Evolutionary conservation across 805 yeast species (phyloP).

Genomic region (Wickerhamomyces subpelliculosus): DNA sequence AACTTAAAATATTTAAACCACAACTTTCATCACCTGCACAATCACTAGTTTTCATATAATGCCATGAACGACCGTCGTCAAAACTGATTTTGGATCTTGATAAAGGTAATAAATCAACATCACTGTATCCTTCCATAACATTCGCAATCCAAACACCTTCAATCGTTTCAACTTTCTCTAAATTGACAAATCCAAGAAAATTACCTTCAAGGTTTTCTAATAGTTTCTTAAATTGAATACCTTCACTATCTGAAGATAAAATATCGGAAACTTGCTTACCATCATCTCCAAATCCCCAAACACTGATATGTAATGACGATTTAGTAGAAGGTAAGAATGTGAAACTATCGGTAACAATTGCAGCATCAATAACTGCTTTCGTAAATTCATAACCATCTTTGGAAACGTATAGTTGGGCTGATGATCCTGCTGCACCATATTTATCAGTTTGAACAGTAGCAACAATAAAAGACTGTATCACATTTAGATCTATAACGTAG

Average conservation of each 20-base stretch:
- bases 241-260: slow-evolving; percentile 40
- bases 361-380: slow-evolving; percentile 25
- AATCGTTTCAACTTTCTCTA: slow-evolving; percentile 38
- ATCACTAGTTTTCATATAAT: slow-evolving; percentile 19
- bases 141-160: slow-evolving; percentile 64
- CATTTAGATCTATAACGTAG: slow-evolving; percentile 24
- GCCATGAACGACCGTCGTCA: slow-evolving; percentile 35
- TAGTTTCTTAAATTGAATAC: slow-evolving; percentile 42
- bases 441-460: slow-evolving; percentile 21
- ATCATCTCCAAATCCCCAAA: slow-evolving; percentile 10
- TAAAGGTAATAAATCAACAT: slow-evolving; percentile 10
- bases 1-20: slow-evolving; percentile 29
- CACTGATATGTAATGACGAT: slow-evolving; percentile 34
- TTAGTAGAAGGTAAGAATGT: slow-evolving; percentile 30
- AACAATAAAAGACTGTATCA: slow-evolving; percentile 28
- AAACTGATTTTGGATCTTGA: slow-evolving; percentile 28
- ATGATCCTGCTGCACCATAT: slow-evolving; percentile 17
- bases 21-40: slow-evolving; percentile 22
- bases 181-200: slow-evolving; percentile 24
- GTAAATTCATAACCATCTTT: slow-evolving; percentile 27
- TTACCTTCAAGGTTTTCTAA: slow-evolving; percentile 31
- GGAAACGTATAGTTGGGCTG: slow-evolving; percentile 22
- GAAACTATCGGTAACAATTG: slow-evolving; percentile 15
- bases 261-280: slow-evolving; percentile 20
- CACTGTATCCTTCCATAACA: slow-evolving; percentile 17